Percentiles rank a stretch among this genome's conserved stretches.
Conservation (phyloP, 768 basidiomycete species). For the Tephrocybe sp. region DNA sequence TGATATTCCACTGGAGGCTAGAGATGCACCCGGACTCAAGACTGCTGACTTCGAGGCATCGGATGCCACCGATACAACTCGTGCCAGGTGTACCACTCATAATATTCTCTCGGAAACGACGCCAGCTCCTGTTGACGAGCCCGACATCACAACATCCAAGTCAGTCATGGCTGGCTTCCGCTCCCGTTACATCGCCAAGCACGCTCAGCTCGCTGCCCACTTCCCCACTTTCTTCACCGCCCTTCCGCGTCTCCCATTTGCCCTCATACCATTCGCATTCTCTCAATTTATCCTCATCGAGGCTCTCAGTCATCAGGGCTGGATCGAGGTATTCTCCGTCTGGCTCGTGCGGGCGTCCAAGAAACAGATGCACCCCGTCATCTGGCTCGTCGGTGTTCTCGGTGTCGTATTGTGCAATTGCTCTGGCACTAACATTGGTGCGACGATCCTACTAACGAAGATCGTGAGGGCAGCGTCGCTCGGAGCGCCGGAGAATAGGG, state of each 20-base stretch:
- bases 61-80: constrained; percentile 7
- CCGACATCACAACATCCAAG: neutral
- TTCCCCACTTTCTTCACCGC: constrained; percentile 75
- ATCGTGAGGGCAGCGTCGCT: constrained; percentile 56
- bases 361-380: constrained; percentile 42
- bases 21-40: neutral
- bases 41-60: constrained; percentile 8
- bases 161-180: constrained; percentile 4
- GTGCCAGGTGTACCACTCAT: constrained; percentile 14
- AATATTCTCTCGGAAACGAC: neutral
- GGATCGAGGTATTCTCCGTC: constrained; percentile 78
- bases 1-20: neutral
- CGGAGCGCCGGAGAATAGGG: constrained; percentile 35
- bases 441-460: constrained; percentile 85
- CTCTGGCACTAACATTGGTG: constrained; percentile 88
- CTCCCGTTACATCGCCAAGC: constrained; percentile 2
- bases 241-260: constrained; percentile 69
- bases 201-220: constrained; percentile 24
- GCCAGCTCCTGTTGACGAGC: constrained; percentile 3
- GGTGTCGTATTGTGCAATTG: constrained; percentile 78
- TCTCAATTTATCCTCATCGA: constrained; percentile 94
- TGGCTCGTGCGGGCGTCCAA: constrained; percentile 56
- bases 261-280: constrained; percentile 88
- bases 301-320: constrained; percentile 75
- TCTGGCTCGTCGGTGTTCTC: constrained; percentile 69